Percentiles rank a stretch among this genome's conserved stretches.
These are phyloP conservation scores for Daphne laureola DNA, from an alignment of 441 rosid genomes.

Conservation along the genomic window DNA sequence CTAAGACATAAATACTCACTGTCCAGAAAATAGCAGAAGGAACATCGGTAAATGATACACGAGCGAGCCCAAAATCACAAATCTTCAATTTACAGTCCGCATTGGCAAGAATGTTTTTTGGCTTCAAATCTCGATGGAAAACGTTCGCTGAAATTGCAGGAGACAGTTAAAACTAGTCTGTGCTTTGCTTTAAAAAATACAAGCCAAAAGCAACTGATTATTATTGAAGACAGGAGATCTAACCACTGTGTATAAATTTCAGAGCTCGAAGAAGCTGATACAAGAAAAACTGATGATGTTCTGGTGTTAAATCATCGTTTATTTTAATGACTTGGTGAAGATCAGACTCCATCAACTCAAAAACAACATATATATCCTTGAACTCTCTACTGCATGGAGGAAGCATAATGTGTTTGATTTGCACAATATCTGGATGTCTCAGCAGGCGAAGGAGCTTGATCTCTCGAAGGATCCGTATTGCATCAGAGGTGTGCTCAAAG, in stretches of 20 bases:
- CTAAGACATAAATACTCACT: constrained; percentile 45
- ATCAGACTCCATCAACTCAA: constrained; percentile 98
- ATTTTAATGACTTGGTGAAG: constrained; percentile 91
- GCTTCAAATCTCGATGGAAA: constrained; percentile 93
- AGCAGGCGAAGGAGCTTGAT: constrained; percentile 93
- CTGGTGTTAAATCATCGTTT: constrained; percentile 85
- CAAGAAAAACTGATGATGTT: constrained; percentile 93
- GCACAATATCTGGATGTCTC: constrained; percentile 76
- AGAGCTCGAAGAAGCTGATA: constrained; percentile 98
- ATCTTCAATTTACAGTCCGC: constrained; percentile 97
- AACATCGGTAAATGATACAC: constrained; percentile 85
- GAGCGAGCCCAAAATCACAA: constrained; percentile 98
- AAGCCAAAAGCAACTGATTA: constrained; percentile 1
- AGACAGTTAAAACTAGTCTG: constrained; percentile 13
- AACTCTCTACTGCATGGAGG: constrained; percentile 93
- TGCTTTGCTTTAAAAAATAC: background rate
- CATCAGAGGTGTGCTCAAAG: constrained; percentile 95
- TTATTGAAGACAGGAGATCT: constrained; percentile 15
- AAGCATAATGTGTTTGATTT: constrained; percentile 92
- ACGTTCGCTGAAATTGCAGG: constrained; percentile 61
- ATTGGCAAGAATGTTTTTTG: constrained; percentile 91
- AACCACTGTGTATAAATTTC: constrained; percentile 91
- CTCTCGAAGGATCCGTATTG: constrained; percentile 88
- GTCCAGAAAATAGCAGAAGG: constrained; percentile 99
- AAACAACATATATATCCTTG: constrained; percentile 89